A percentile compares a stretch with the other conserved stretches of the same genome.
Conservation (phyloP, 768 basidiomycete species). For the Lactarius evosmus region DNA sequence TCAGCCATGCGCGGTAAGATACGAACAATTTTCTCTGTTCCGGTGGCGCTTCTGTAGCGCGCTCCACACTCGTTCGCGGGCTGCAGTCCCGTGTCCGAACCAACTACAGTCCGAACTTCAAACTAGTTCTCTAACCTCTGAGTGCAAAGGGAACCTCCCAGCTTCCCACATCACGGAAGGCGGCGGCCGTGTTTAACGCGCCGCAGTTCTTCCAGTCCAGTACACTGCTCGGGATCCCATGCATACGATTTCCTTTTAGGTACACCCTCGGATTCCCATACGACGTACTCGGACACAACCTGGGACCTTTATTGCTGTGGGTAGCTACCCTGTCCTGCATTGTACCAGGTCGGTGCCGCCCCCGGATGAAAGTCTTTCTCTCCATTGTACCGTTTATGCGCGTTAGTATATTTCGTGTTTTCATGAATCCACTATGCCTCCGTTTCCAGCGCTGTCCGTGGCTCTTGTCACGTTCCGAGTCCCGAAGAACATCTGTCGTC, state of each 20-base stretch:
- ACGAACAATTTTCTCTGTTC: conserved; percentile 6
- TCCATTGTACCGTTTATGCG: neutral
- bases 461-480: neutral
- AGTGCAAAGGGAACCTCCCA: neutral
- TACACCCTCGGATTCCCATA: neutral
- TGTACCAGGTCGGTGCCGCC: neutral
- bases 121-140: conserved; percentile 12
- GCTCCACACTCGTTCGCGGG: neutral
- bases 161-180: too few species aligned
- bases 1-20: neutral
- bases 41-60: conserved; percentile 6
- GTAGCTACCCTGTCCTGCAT: too few species aligned
- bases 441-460: neutral
- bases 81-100: neutral
- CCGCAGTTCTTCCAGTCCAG: neutral
- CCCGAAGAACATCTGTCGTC: neutral
- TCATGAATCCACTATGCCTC: neutral
- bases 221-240: neutral
- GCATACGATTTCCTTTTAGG: neutral
- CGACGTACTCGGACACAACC: neutral
- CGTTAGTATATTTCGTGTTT: neutral
- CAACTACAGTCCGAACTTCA: neutral
- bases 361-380: neutral
- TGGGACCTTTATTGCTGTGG: neutral
- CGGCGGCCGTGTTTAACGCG: neutral